Percentiles rank a stretch among this genome's conserved stretches.
These are phyloP conservation scores for Primulina eburnea DNA, from an alignment of 257 asterid genomes.

Conservation along the genomic window DNA sequence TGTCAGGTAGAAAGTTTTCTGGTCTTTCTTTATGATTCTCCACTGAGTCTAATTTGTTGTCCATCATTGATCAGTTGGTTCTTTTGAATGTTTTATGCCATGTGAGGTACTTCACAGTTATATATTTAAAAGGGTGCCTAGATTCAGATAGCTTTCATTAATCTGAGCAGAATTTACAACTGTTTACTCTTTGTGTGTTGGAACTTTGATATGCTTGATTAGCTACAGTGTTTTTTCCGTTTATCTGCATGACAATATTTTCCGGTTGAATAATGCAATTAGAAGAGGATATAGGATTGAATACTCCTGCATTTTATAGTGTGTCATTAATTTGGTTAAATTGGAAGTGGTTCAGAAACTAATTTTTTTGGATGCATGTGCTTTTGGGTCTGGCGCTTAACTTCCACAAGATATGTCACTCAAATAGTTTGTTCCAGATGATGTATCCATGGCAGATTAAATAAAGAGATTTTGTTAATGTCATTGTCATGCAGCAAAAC, in stretches of 20 bases:
- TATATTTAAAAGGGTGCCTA: neutral
- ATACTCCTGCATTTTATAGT: neutral
- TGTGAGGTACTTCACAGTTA: neutral
- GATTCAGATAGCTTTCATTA: conserved; percentile 5
- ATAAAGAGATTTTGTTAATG: conserved; percentile 14
- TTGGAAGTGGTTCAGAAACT: neutral
- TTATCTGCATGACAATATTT: conserved; percentile 7
- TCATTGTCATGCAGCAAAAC: conserved; percentile 56
- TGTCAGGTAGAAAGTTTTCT: conserved; percentile 52
- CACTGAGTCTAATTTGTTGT: conserved; percentile 10
- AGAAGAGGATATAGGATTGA: conserved; percentile 7
- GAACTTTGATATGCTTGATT: neutral
- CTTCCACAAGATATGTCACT: neutral
- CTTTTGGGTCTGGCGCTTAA: neutral
- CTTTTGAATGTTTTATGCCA: conserved; percentile 5
- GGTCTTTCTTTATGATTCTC: conserved; percentile 15
- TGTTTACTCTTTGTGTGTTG: conserved; percentile 7
- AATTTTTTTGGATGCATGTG: neutral
- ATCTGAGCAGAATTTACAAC: conserved; percentile 9
- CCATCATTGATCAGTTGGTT: neutral
- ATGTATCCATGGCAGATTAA: conserved; percentile 6
- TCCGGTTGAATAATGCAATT: neutral
- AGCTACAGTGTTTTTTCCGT: neutral
- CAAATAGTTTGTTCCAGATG: neutral
- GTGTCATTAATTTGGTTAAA: neutral